A percentile compares a stretch with the other conserved stretches of the same genome.
Conservation (phyloP, 2,329 filamentous ascomycete genomes). For the Alternaria hordeiaustralica region DNA sequence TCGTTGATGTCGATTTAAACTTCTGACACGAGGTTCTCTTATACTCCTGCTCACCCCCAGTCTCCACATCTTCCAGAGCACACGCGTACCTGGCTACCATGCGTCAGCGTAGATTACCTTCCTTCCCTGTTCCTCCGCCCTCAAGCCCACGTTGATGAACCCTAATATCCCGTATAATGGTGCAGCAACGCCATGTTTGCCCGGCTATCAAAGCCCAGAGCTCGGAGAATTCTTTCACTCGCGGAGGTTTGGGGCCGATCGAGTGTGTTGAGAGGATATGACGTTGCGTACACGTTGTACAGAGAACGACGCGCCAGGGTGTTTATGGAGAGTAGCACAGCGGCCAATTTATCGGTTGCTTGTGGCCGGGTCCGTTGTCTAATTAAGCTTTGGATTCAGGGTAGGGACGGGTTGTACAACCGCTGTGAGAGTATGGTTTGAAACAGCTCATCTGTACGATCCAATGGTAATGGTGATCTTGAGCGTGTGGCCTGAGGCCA, state of each 20-base stretch:
- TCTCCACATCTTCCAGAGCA: neutral
- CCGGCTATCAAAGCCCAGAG: neutral
- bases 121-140: neutral
- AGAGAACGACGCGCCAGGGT: neutral
- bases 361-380: neutral
- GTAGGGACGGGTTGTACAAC: neutral
- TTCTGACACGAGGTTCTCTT: slow-evolving; percentile 2
- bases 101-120: neutral
- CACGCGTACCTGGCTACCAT: neutral
- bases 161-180: slow-evolving; percentile 8
- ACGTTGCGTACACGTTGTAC: neutral
- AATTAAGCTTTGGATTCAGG: neutral
- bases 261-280: neutral
- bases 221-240: slow-evolving; percentile 1
- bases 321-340: neutral
- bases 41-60: neutral
- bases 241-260: neutral
- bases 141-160: slow-evolving; percentile 12
- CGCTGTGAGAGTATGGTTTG: neutral
- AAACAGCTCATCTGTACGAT: neutral
- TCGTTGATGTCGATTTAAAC: neutral
- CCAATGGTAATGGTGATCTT: neutral
- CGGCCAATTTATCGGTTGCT: slow-evolving; percentile 2
- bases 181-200: neutral
- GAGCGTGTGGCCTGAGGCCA: neutral